Conservation (phyloP, 768 basidiomycete species). For the Pholiota molesta region DNA sequence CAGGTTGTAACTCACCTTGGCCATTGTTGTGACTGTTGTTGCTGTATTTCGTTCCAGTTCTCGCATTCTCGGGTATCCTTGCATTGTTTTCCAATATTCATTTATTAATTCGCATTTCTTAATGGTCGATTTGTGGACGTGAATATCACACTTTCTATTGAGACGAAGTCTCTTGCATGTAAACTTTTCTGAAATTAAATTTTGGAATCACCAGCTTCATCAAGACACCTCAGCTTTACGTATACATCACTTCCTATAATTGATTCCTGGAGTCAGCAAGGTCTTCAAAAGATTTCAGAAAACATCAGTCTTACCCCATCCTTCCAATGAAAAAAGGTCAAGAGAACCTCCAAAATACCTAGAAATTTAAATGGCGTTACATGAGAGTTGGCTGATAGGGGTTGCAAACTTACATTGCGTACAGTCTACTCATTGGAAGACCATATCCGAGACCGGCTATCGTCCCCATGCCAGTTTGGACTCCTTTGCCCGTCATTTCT, state of each 20-base stretch:
- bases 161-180: not conserved
- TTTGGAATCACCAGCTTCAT: constrained; percentile 49
- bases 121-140: constrained; percentile 14
- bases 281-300: not conserved
- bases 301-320: constrained; percentile 63
- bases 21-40: constrained; percentile 23
- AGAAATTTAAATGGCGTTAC: not conserved
- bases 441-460: constrained; percentile 91
- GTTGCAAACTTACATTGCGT: constrained; percentile 51
- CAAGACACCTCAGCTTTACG: constrained; percentile 50
- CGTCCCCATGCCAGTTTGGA: constrained; percentile 85
- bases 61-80: constrained; percentile 34
- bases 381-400: not conserved
- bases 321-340: constrained; percentile 79
- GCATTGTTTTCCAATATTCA: constrained; percentile 35
- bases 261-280: constrained; percentile 5
- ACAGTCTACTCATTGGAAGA: constrained; percentile 77
- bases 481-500: constrained; percentile 76
- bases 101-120: constrained; percentile 31
- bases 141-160: constrained; percentile 11
- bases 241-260: constrained; percentile 50
- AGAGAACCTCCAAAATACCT: constrained; percentile 89
- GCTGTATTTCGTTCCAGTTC: constrained; percentile 36
- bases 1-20: constrained; percentile 16
- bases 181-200: constrained; percentile 28